Evolutionary conservation across 139 green algal species (phyloP), one percentile per base, ranked within the genome.

Genomic region (Chlorella sp.): DNA sequence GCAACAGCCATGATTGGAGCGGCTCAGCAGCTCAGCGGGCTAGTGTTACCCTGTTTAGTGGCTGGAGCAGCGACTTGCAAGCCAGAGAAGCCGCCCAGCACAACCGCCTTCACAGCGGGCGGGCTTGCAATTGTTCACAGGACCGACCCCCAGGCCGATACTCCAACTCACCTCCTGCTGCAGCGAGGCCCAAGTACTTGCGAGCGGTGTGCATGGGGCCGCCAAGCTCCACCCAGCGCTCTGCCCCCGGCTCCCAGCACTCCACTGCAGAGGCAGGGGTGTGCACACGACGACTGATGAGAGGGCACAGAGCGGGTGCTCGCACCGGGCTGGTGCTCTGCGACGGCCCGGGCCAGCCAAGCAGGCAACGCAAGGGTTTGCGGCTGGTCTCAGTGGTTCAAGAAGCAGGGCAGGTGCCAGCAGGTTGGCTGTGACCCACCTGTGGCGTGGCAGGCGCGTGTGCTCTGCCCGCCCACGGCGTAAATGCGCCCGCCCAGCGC

Each of bases 101-200:
- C 56, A 20, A 65, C 16, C 56, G 17, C 54, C 54, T 62, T 19
- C 56, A 65, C 11, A n/a, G n/a, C n/a, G n/a, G n/a, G n/a, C n/a
- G n/a, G n/a, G n/a, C n/a, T n/a, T n/a, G n/a, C n/a, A n/a, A n/a
- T n/a, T n/a, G n/a, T n/a, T 24, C 56, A 13, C 30, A 68, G 6
- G 17, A 68, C 17, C 30, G 17, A 68, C 30, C 32, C 30, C 11
- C 32, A 70, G 28, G 14, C 32, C 32, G 30, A 40, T 48, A 11
- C 4, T 9, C n/a, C 51, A 13, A 32, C 84, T 30, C 80, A 90
- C 84, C 88, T 48, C 76, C 82, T 19, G 88, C 43, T 30, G 36
- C 86, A 48, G 80, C 73, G n/a, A 90, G 86, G 36, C 87, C 82
- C 0, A 80, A 58, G 84, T 96, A 96, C 86, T 96, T 96, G 40